phyloP scores from a whole-genome alignment of 176 grass and related monocot species.

The Zea luxurians region DNA sequence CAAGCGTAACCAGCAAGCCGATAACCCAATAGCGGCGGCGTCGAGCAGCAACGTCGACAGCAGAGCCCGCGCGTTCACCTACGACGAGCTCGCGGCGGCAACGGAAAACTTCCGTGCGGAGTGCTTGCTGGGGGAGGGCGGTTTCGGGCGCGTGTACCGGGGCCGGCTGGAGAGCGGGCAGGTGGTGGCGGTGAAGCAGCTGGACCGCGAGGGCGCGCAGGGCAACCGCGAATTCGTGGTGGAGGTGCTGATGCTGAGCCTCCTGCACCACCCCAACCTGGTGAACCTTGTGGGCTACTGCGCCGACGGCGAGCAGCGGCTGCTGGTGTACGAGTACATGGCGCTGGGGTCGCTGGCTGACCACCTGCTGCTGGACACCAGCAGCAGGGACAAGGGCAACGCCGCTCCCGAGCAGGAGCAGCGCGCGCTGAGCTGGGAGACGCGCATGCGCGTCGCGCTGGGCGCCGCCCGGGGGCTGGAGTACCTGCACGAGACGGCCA shows the following conservation, averaged over 20 bases:
- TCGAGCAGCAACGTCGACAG: not conserved
- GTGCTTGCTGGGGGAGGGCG: constrained; percentile 45
- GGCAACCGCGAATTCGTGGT: constrained; percentile 44
- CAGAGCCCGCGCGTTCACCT: constrained; percentile 31
- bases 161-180: constrained; percentile 19
- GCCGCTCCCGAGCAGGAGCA: not conserved
- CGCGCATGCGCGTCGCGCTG: constrained; percentile 22
- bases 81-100: constrained; percentile 30
- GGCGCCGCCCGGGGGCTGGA: constrained; percentile 27
- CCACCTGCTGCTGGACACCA: not conserved
- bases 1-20: not conserved
- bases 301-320: constrained; percentile 33
- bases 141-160: constrained; percentile 43
- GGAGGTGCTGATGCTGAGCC: constrained; percentile 45
- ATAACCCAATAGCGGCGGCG: not conserved
- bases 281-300: constrained; percentile 47
- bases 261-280: constrained; percentile 42
- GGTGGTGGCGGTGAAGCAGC: constrained; percentile 42
- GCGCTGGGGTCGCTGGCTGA: constrained; percentile 23
- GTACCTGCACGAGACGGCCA: constrained; percentile 34
- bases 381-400: not conserved
- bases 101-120: constrained; percentile 34
- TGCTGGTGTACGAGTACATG: constrained; percentile 42
- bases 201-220: constrained; percentile 36
- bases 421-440: constrained; percentile 10